Evolutionary conservation across 345 rosid genomes (phyloP).

Genomic region (Streptanthus diversifolius): DNA sequence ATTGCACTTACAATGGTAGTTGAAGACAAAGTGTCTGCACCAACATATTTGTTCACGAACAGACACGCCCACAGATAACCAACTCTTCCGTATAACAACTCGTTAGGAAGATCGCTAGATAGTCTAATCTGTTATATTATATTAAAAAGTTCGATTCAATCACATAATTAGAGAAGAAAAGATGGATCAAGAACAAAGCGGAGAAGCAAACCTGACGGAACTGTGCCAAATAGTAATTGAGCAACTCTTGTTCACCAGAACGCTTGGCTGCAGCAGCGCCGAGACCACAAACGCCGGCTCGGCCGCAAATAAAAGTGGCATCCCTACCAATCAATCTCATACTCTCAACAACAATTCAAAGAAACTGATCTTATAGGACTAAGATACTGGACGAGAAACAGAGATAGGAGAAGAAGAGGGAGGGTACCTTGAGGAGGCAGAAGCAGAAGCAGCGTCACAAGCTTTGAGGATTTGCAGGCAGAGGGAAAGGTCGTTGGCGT

Average conservation of each 20-base stretch:
- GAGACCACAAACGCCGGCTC: slow-evolving; percentile 63
- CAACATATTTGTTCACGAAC: slow-evolving; percentile 49
- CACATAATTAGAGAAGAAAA: background rate
- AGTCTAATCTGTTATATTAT: slow-evolving; percentile 51
- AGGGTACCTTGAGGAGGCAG: slow-evolving; percentile 42
- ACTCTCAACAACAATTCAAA: background rate
- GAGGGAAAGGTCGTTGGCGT: slow-evolving; percentile 44
- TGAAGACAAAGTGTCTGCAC: slow-evolving; percentile 47
- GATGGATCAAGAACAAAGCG: background rate
- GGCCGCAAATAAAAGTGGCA: slow-evolving; percentile 59
- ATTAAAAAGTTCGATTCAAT: background rate
- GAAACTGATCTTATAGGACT: background rate
- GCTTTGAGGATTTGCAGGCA: slow-evolving; percentile 51
- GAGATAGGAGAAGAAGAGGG: background rate
- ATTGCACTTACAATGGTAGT: slow-evolving; percentile 38
- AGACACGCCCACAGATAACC: slow-evolving; percentile 64
- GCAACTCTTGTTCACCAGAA: slow-evolving; percentile 40
- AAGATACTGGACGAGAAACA: background rate
- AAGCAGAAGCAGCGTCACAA: slow-evolving; percentile 59
- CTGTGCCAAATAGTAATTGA: slow-evolving; percentile 41
- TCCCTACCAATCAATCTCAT: slow-evolving; percentile 27
- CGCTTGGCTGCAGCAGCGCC: slow-evolving; percentile 57
- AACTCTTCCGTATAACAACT: slow-evolving; percentile 60
- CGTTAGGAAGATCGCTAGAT: slow-evolving; percentile 46
- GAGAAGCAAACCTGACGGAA: slow-evolving; percentile 43